Evolutionary conservation across 805 yeast genomes (phyloP), one percentile per base, ranked within the genome.

Genomic region (Yamadazyma insecticola): DNA sequence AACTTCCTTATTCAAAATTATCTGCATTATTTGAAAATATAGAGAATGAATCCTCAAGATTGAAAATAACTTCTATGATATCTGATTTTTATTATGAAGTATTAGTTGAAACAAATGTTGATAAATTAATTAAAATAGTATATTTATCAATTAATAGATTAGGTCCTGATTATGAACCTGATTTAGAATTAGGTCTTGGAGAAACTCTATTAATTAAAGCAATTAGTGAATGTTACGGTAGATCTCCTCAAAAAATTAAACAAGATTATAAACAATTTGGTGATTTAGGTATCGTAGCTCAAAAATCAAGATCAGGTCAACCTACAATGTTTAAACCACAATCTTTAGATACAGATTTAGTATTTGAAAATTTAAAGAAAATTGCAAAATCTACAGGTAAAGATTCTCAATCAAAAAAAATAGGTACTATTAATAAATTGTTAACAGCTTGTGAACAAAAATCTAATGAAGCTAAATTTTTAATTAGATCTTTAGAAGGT

Each of bases 161-260:
- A 7, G 96, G 97, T 0, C 98, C 98, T 0, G 98, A 92, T 53
- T 92, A 92, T 51, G 96, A 87, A 51, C 69, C 71, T 2, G 97
- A 94, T 18, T 62, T 90, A 35, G 98, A 92, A 50, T 65, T 92
- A 16, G 98, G 98, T 0, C 68, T 92, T 2, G 98, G 98, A 12
- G 98, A 92, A 55, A 78, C 94, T 2, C 53, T 92, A 8, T 62
- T 92, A 16, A 77, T 89, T 48, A 92, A 89, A 49, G 92, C 97
- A 0, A 76, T 92, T 24, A 78, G 88, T 21, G 95, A 85, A 49
- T 76, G 95, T 29, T 89, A 95, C 12, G 98, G 98, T 1, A 69
- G 95, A 33, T 71, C 89, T 0, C 44, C 76, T 1, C 62, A 76
- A 3, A 85, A 80, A 39, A 73, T 92, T 32, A 88, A 78, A 51